Base-by-base conservation (phyloP, 2,329 filamentous ascomycete genomes). In the Talaromyces sp. region DNA sequence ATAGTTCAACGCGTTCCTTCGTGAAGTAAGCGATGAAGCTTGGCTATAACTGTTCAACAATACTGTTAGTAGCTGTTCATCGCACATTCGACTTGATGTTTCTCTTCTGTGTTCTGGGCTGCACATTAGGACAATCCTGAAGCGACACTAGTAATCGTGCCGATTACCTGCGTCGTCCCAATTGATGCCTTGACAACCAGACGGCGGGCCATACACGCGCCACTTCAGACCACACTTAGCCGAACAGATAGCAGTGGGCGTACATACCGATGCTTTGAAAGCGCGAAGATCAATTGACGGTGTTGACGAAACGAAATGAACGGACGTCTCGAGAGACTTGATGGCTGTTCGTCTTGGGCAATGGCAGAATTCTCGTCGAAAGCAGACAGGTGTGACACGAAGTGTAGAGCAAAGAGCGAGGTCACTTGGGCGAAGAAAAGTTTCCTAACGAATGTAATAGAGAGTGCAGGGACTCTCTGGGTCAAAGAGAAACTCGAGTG, bases 401-500 rank as follows among this genome's bases (percentile, higher is more conserved):
- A 25, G 44, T 8, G 44, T 3, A 48, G 21, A 6, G 48, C 48
- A 14, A 18, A 23, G 48, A 52, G 21, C 25, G 6, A 48, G 25
- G 25, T 31, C 18, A 35, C 39, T 28, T 42, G 28, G 12, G 39
- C 11, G 18, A 39, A 37, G 33, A 37, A 66, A 66, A 65, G 69
- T 73, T 72, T 72, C 72, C 66, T 73, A 77, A 77, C 64, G 76
- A 78, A 70, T 63, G 76, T 77, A 69, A 65, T 69, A 71, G 73
- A 77, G 75, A 76, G 73, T 71, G 65, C 68, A 66, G 64, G 69
- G 70, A 72, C 74, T 66, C 72, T 76, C 75, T 69, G 74, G 76
- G 48, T 77, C 72, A 72, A 74, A 75, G 69, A 71, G 72, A 76
- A 75, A 70, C 72, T 72, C 70, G 63, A 64, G 63, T 56, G 63